Evolutionary conservation across 2,329 filamentous ascomycete genomes (phyloP), one percentile per base, ranked within the genome.

Genomic region (Diplocarpon mali): DNA sequence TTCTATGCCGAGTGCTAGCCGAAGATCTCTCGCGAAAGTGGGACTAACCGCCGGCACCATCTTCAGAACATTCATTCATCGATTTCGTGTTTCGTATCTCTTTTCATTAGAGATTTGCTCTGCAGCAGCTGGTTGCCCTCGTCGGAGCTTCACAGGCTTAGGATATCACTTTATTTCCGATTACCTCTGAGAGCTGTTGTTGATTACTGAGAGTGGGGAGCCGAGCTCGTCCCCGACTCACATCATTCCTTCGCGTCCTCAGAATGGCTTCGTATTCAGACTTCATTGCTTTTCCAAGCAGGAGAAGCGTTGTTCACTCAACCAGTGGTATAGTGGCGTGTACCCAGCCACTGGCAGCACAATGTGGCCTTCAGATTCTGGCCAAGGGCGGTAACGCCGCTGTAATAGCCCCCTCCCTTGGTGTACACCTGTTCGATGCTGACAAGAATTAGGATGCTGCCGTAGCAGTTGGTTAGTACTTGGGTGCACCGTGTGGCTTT

Each of bases 241-340:
- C 20, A 24, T 4, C 20, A 24, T 24, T 24, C n/a, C 30, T 32
- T 29, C n/a, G 15, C 17, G 27, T 5, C 10, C 2, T 30, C 24
- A 27, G 11, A 27, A 43, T 43, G 41, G 35, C 41, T 27, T 43
- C 41, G 9, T 16, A 24, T 10, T 13, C 41, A 27, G 35, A 38
- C 16, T 43, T 43, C 28, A 43, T 37, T 2, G 34, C 28, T 3
- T 89, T 86, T 59, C 65, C 85, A 9, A 92, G 87, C 56, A 78
- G 90, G 31, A 73, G 90, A 49, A 95, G 89, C 55, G 88, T 93
- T 9, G 85, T 96, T 10, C 89, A 96, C 63, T 94, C 87, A 62
- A 89, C 84, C 3, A 83, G 89, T 57, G 89, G 87, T 35, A 95
- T 96, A 45, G 85, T 96, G 35, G 76, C 88, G 9, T 93, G 84